Evolutionary conservation across 495 filamentous ascomycete species (phyloP), one percentile per base, ranked within the genome.

Genomic region (Thermochaetoides thermophila): DNA sequence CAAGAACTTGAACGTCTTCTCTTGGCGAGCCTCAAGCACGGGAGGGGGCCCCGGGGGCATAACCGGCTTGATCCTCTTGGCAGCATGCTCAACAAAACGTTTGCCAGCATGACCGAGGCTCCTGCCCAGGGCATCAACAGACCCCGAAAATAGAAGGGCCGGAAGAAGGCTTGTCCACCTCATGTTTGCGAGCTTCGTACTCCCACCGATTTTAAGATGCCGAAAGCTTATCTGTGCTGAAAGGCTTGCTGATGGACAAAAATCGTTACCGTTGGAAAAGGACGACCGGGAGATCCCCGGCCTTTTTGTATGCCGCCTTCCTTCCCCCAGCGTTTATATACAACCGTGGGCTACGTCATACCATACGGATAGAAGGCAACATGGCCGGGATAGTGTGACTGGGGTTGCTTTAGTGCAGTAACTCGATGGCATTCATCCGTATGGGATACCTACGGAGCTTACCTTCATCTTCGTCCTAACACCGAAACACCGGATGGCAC

Each of bases 61-160:
- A 11, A 24, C 21, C 21, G 21, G 21, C 30, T 37, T 37, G 12
- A 16, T 27, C 34, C 50, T 44, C 21, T 48, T 55, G 6, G 48
- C 48, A 2, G 51, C 30, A 14, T 38, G 38, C 17, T 42, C 36
- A 16, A 31, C 20, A 29, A 49, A 46, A 29, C 43, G 46, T 41
- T 52, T 56, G 32, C 53, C 56, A 7, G 52, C 56, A 18, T 61
- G 56, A 26, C 45, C 52, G 29, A 53, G 42, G 28, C 53, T 46
- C 24, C 49, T 44, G 10, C 50, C 43, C n/a, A 48, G 50, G 2
- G 42, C 29, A 14, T 42, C 45, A 19, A 42, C 46, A 11, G 38
- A 34, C 12, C 38, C 50, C 11, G 47, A 41, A 22, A 56, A 32
- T 25, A 53, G 35, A 23, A 55, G 42, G 19, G 40, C 42, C 13